Base-by-base conservation (phyloP, 257 asterid species). In the Rubia yunnanensis region DNA sequence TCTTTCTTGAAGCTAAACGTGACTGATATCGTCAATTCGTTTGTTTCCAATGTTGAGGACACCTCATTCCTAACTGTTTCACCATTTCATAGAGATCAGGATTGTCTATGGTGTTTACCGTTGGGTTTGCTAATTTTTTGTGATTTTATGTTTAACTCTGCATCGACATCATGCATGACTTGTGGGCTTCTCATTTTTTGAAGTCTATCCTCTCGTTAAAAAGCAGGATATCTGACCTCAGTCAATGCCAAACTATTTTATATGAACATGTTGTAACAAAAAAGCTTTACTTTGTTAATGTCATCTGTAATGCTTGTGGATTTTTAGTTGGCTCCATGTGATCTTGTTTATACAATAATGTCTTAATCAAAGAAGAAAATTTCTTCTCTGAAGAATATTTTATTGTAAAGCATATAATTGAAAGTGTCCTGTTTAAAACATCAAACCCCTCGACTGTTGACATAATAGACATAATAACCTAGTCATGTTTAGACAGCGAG, bases 401-500 rank as follows among this genome's bases (percentile, higher is more conserved):
- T 63, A 63, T 26, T 63, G 22, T 31, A 59, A 10, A 9, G 64
- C 44, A 31, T 18, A 17, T 2, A 4, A 17, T 18, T 17, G 64
- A 59, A 58, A 18, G 2, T 59, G 14, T 59, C 44, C 26, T 30
- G 24, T 39, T 24, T 24, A 36, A 41, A 63, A 22, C 55, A 63
- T 63, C 38, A 38, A 26, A 20, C 0, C 27, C 13, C 22, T 36
- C 55, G 1, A 39, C 32, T 62, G 23, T 22, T 26, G 54, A 63
- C 67, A 26, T 11, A 52, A 22, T 56, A 66, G 24, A 53, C 31
- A 32, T 52, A 66, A 23, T 66, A 10, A 50, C 60, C 27, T 18
- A 50, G 49, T 30, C 27, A 20, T 30, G 10, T n/a, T 49, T 31
- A 8, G 31, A 62, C 10, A 4, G 31, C 28, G 0, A 14, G 55